phyloP scores from a whole-genome alignment of 164 flowering plant genomes.

The Aristolochia californica region DNA sequence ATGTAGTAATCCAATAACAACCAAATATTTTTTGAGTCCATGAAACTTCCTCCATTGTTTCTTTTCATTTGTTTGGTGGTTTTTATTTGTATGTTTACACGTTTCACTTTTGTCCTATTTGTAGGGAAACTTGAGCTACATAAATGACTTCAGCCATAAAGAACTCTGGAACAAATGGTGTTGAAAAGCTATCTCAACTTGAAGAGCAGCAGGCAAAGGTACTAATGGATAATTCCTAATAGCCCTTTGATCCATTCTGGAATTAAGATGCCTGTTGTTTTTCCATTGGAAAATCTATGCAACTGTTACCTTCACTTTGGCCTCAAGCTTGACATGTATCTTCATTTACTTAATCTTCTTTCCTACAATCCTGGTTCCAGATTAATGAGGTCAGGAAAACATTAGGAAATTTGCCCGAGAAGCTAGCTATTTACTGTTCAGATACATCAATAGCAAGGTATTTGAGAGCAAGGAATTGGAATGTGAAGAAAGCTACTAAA shows the following conservation, averaged over 20 bases:
- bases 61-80: not conserved
- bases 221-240: not conserved
- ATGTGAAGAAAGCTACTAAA: constrained; percentile 77
- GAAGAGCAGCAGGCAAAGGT: constrained; percentile 61
- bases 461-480: constrained; percentile 72
- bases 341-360: not conserved
- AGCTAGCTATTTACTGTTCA: constrained; percentile 52
- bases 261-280: not conserved
- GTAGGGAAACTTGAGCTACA: constrained; percentile 12
- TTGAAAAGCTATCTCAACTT: constrained; percentile 25
- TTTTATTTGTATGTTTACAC: too few species aligned
- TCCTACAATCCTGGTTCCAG: constrained; percentile 26
- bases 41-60: not conserved
- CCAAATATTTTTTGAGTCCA: too few species aligned
- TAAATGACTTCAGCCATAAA: constrained; percentile 30
- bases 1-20: too few species aligned
- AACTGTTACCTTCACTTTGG: not conserved
- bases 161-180: constrained; percentile 32
- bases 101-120: not conserved
- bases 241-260: not conserved
- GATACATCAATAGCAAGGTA: constrained; percentile 63
- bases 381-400: constrained; percentile 57
- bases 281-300: not conserved
- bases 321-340: too few species aligned
- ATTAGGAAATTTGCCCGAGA: constrained; percentile 50